Base-by-base conservation (phyloP, 2,329 filamentous ascomycete species). In the Cryoendolithus antarcticus region DNA sequence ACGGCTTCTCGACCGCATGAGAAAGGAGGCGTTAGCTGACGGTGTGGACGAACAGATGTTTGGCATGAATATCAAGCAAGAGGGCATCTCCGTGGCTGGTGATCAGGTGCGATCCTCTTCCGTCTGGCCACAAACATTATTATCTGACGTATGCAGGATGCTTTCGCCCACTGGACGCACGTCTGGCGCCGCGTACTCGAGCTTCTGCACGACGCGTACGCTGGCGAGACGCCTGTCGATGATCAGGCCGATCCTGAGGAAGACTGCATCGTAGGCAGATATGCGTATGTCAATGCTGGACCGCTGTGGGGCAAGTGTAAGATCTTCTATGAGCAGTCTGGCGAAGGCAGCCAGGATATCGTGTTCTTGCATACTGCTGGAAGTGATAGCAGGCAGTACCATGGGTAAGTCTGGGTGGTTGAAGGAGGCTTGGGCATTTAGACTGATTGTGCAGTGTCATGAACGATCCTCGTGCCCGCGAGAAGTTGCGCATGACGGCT, bases 291-390 rank as follows among this genome's bases (percentile, higher is more conserved):
- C 32, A 57, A 59, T 1, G 39, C 47, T 21, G 55, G 61, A 19
- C 67, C 67, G 1, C 52, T 62, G 19, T 71, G 67, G 66, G 67
- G 67, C 8, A 56, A 58, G 8, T 64, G 59, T 44, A 71, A 71
- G 53, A 51, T 69, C 28, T 71, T 70, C 52, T 69, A 69, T 45
- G 68, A 71, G 44, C 59, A 55, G 15, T 57, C 64, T 4, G 67
- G 68, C 5, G 60, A 59, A 2, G 68, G 69, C 1, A 58, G 62
- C 12, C 63, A 69, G 39, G 58, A 61, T 19, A 67, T 71, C 32
- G 49, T 58, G 9, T 57, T 58, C 43, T 38, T 58, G 27, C 55
- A 58, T 15, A 58, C 55, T 6, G 54, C 55, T 29, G 67, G 67
- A 2, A 63, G 62, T 35, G 68, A 71, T 43, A 57, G 59, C 21